Base-by-base conservation (phyloP, 257 asterid species). In the Dorcoceras hygrometricum region DNA sequence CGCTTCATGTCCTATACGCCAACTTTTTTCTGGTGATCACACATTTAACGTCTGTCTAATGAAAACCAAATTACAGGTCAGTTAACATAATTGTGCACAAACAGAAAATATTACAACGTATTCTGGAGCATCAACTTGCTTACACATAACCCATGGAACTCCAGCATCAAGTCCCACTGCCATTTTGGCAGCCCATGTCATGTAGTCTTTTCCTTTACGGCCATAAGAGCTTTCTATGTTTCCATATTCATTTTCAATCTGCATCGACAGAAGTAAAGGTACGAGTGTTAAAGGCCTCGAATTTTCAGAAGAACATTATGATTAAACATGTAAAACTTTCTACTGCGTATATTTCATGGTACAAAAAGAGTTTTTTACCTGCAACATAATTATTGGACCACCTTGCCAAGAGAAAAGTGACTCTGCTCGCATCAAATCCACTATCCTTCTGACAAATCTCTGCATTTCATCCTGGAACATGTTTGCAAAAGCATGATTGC, bases 61-160 rank as follows among this genome's bases (percentile, higher is more conserved):
- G 26, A 3, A 67, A 23, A 10, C 19, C 11, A 76, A 71, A 32
- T 43, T 18, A 64, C 29, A 25, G 59, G 56, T 59, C 67, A 51
- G 24, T 34, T 43, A 62, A 65, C 63, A 61, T 51, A 70, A 58
- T 59, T 59, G 65, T 19, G 67, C 61, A 62, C 57, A 53, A 51
- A 70, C 75, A 71, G 70, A 66, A 77, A 63, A 55, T 65, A 6
- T 80, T 86, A 92, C 98, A 23, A 89, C 84, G 82, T 80, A 72
- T 27, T 84, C 96, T 73, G 97, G 98, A 70, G 98, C 98, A 87
- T 92, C 96, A 76, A 75, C 72, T 84, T 92, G 98, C 86, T 75
- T 80, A 83, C 98, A 92, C 98, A 92, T 92, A 76, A 89, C 86
- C 98, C 97, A 89, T 68, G 98, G 98, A 78, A 92, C 98, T 65